Base-by-base conservation (phyloP, 495 filamentous ascomycete genomes). In the Ramalina peruviana region DNA sequence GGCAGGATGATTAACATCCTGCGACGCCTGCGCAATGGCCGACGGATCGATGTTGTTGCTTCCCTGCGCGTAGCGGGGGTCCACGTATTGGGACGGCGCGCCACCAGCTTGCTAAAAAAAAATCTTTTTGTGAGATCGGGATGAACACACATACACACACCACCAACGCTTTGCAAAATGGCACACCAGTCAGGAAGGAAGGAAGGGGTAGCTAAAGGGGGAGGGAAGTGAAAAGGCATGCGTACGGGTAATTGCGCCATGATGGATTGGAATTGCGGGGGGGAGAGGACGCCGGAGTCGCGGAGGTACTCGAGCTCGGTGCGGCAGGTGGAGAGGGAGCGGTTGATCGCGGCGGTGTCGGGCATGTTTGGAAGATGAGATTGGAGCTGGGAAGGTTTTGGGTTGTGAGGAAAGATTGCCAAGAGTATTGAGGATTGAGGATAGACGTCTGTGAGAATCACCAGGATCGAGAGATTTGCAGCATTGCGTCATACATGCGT, bases 261-360 rank as follows among this genome's bases (percentile, higher is more conserved):
- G 41, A 66, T 66, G 10, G 55, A 60, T 40, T 59, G 46, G 30
- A 61, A 58, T 44, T 66, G 63, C 3, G 52, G 49, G 0, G 54
- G 56, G 23, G 38, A 51, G 16, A 66, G 43, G 3, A 64, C 52
- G 38, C 55, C 54, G 11, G 55, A 54, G 20, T 56, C 58, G 25
- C 58, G 58, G n/a, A 66, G 56, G 53, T 53, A 66, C 40, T 66
- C 62, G 7, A 66, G 60, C 43, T 65, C 64, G 0, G 59, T 65
- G 36, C 61, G 57, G 49, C 65, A 54, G 39, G 59, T 65, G 50
- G 46, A 56, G 47, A 65, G 56, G 36, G 64, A 67, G 25, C 61
- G 63, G 43, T 61, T 62, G 43, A 59, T 56, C 17, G 51, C 56
- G 44, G 60, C 60, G 47, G 52, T 19, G 40, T 65, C 54, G 38